A percentile compares a stretch with the other conserved stretches of the same genome.
Conservation (phyloP, 768 basidiomycete species). For the Mycena albidolilacea region DNA sequence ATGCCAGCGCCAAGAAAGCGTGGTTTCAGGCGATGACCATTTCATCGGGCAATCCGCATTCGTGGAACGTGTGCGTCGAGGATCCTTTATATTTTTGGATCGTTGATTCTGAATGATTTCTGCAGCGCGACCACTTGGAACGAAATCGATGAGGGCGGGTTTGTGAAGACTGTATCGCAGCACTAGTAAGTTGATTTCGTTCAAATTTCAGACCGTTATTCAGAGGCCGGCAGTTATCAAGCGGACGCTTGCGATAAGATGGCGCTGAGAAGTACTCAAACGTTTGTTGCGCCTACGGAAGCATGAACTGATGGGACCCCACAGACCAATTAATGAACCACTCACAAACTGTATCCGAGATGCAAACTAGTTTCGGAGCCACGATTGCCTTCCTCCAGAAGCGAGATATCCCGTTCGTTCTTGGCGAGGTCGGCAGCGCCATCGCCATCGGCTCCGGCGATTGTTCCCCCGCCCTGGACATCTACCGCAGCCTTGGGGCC, state of each 20-base stretch:
- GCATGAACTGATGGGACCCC: not conserved
- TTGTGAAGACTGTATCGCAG: slow-evolving; percentile 25
- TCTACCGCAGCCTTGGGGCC: slow-evolving; percentile 15
- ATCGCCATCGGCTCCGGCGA: not conserved
- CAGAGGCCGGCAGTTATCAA: slow-evolving; percentile 9
- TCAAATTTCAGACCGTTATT: not conserved
- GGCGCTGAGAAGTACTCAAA: slow-evolving; percentile 5
- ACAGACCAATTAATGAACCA: slow-evolving; percentile 16
- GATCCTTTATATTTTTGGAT: not conserved
- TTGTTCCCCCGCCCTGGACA: not conserved
- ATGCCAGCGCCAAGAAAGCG: not conserved
- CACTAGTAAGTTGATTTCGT: slow-evolving; percentile 13
- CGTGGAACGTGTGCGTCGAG: slow-evolving; percentile 8
- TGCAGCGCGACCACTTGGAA: not conserved
- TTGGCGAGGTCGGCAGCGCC: slow-evolving; percentile 11
- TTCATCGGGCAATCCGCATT: not conserved
- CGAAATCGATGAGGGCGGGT: not conserved
- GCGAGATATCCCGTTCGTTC: slow-evolving; percentile 3
- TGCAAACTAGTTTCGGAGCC: not conserved
- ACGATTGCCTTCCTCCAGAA: not conserved
- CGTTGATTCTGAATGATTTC: not conserved
- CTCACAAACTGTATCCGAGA: slow-evolving; percentile 4
- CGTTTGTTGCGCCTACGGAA: not conserved
- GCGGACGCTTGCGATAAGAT: not conserved
- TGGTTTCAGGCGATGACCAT: slow-evolving; percentile 14